These are phyloP conservation scores for Colletotrichum chrysophilum DNA, from an alignment of 2,329 filamentous ascomycete genomes.

Conservation along the genomic window DNA sequence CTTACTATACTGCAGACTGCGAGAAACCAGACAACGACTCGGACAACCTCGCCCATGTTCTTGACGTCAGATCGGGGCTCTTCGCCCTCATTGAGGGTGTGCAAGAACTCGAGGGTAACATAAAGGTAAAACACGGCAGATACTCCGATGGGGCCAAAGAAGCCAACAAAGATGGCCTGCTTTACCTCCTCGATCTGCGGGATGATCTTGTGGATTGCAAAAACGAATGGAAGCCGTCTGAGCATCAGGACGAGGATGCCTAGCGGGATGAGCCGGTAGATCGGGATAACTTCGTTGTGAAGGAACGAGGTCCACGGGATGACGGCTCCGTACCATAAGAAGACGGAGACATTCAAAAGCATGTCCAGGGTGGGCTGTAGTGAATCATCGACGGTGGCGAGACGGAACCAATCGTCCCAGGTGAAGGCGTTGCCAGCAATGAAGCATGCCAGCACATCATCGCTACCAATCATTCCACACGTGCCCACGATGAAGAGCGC, in stretches of 20 bases:
- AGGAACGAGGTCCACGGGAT: constrained; percentile 80
- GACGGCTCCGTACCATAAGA: constrained; percentile 89
- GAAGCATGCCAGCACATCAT: constrained; percentile 91
- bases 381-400: constrained; percentile 87
- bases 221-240: constrained; percentile 78
- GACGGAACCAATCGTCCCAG: constrained; percentile 92
- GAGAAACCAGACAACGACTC: constrained; percentile 85
- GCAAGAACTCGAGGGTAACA: constrained; percentile 77
- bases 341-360: constrained; percentile 87
- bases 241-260: constrained; percentile 79
- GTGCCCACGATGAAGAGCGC: constrained; percentile 88
- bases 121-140: constrained; percentile 92
- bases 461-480: constrained; percentile 84
- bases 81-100: constrained; percentile 60
- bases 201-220: constrained; percentile 75
- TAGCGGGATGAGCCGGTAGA: constrained; percentile 75
- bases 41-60: constrained; percentile 68
- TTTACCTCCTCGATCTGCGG: constrained; percentile 76
- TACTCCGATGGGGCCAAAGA: constrained; percentile 92
- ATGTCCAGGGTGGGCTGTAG: constrained; percentile 96
- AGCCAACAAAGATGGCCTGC: constrained; percentile 86
- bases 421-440: constrained; percentile 91
- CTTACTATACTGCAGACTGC: constrained; percentile 82
- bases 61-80: constrained; percentile 68
- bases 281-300: constrained; percentile 70